Evolutionary conservation across 1,284 basidiomycete species (phyloP).

Genomic region (Rugosomyces carneus): DNA sequence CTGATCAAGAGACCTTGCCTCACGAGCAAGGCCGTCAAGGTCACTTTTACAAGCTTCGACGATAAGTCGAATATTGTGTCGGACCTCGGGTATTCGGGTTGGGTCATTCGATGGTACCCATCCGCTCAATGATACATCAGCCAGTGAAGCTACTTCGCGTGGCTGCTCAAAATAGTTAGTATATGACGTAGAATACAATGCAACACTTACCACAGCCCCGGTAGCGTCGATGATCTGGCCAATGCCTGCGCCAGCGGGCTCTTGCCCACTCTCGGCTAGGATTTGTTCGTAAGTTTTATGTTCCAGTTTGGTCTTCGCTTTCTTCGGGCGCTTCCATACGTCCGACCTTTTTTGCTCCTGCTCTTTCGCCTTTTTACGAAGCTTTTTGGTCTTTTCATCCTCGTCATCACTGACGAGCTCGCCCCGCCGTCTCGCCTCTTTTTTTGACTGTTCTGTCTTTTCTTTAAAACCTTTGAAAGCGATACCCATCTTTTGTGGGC

Average conservation of each 20-base stretch:
- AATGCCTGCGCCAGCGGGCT: conserved; percentile 48
- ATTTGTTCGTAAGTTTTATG: conserved; percentile 97
- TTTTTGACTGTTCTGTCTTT: conserved; percentile 82
- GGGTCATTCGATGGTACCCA: conserved; percentile 85
- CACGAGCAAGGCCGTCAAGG: conserved; percentile 82
- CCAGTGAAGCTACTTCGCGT: conserved; percentile 76
- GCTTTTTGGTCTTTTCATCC: conserved; percentile 38
- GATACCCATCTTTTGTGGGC: conserved; percentile 82
- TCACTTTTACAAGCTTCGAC: conserved; percentile 77
- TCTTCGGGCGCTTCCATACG: conserved; percentile 79
- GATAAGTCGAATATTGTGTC: conserved; percentile 90
- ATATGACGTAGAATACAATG: conserved; percentile 1
- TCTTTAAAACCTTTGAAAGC: conserved; percentile 83
- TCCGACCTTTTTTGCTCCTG: conserved; percentile 60
- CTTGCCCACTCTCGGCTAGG: conserved; percentile 74
- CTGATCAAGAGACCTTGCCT: conserved; percentile 81
- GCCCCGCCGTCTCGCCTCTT: conserved; percentile 73
- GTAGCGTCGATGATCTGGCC: conserved; percentile 94
- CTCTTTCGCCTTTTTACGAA: conserved; percentile 46
- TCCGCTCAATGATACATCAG: conserved; percentile 69
- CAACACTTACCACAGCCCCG: conserved; percentile 69
- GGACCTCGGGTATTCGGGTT: conserved; percentile 88
- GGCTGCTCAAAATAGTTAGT: conserved; percentile 39
- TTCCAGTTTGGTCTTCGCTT: conserved; percentile 77
- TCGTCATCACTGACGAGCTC: conserved; percentile 74